Evolutionary conservation across 148 eudicot species (phyloP).

Genomic region (Arbutus unedo): DNA sequence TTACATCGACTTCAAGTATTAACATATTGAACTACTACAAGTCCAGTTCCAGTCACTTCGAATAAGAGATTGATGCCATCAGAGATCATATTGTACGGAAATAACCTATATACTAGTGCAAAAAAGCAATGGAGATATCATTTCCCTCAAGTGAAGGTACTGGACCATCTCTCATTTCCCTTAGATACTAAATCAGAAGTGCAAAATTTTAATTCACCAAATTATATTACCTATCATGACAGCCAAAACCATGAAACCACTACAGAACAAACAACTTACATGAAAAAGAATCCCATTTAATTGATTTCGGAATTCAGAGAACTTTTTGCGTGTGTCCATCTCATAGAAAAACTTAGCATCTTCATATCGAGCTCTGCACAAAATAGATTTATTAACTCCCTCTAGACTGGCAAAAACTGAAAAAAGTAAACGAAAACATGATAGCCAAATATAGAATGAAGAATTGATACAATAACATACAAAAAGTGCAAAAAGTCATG

Average conservation of each 20-base stretch:
- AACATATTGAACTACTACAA: not conserved
- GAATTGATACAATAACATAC: not conserved
- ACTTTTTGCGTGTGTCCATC: constrained; percentile 72
- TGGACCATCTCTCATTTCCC: constrained; percentile 1
- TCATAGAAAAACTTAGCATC: constrained; percentile 98
- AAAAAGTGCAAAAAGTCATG: not conserved
- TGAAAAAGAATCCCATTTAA: constrained; percentile 96
- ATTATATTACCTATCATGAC: not conserved
- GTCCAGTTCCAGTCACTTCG: not conserved
- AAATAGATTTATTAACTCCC: not conserved
- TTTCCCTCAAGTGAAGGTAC: not conserved
- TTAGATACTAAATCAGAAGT: constrained; percentile 8
- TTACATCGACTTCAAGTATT: not conserved
- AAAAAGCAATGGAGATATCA: not conserved
- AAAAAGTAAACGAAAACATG: not conserved
- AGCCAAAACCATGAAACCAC: not conserved
- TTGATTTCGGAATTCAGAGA: constrained; percentile 71
- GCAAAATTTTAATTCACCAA: not conserved
- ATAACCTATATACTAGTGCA: not conserved
- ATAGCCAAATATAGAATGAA: not conserved
- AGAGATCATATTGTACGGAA: not conserved
- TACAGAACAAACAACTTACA: constrained; percentile 40
- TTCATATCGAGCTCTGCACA: constrained; percentile 93
- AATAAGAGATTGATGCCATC: constrained; percentile 3
- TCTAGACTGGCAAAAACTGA: not conserved